Evolutionary conservation across 257 asterid genomes (phyloP), one percentile per base, ranked within the genome.

Genomic region (Solanum piurae): DNA sequence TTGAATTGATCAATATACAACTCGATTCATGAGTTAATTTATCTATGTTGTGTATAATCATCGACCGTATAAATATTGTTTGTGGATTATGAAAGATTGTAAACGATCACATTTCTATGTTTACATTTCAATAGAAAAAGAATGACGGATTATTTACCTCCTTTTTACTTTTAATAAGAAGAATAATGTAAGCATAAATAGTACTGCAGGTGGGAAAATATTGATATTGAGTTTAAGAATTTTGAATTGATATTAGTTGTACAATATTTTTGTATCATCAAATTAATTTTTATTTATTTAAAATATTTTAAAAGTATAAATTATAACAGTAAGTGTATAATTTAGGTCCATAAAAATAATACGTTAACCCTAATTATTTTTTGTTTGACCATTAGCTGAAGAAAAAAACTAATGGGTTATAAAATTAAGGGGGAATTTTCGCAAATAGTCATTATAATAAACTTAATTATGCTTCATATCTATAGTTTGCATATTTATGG

Each of bases 61-160:
- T 42, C 49, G 2, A 3, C 0, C 62, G 0, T 52, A 52, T 2
- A 0, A 52, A 1, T 52, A 52, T 52, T 20, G 10, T 18, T 52
- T 6, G 23, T 16, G 62, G 62, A 52, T 52, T 52, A 16, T 52
- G 62, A 18, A 52, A 6, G n/a, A 52, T 52, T 2, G 62, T 16
- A 3, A 18, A 18, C 3, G n/a, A 52, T 52, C 23, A 52, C 18
- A 52, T 52, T 52, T 52, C 62, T 52, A 52, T 52, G 8, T 18
- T 52, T 52, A 27, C 1, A 66, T 27, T 25, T 66, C 18, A 27
- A 66, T 25, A 25, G 31, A 12, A 25, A 25, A 27, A 49, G 23
- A 49, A 49, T 49, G 73, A 66, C 0, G 9, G 25, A 66, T 5
- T 1, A 66, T 25, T 64, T 25, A 66, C 73, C 36, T 25, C 4